Evolutionary conservation across 306 rosid genomes (phyloP).

Genomic region (Styphnolobium japonicum): DNA sequence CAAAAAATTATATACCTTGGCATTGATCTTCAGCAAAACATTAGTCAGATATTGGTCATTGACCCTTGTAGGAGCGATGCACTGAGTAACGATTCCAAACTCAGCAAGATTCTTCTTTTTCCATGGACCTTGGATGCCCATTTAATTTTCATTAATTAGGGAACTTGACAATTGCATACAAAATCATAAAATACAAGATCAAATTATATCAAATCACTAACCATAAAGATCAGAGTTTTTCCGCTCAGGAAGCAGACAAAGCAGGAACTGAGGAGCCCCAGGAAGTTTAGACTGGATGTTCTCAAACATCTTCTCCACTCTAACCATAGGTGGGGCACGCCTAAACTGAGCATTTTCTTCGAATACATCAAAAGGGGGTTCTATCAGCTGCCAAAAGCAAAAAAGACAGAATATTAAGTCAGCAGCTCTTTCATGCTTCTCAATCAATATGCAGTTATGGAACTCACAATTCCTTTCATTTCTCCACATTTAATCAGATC

Average conservation of each 20-base stretch:
- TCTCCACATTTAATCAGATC: constrained; percentile 66
- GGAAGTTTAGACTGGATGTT: constrained; percentile 61
- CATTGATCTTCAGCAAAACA: constrained; percentile 83
- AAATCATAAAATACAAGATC: not conserved
- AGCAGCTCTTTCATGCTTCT: not conserved
- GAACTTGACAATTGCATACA: not conserved
- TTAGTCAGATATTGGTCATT: constrained; percentile 90
- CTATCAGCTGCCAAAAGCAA: constrained; percentile 45
- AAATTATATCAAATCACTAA: constrained; percentile 12
- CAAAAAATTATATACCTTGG: constrained; percentile 51
- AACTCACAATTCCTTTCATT: constrained; percentile 86
- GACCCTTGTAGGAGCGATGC: constrained; percentile 76
- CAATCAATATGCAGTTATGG: not conserved
- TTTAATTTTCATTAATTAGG: not conserved
- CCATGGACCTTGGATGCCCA: constrained; percentile 73
- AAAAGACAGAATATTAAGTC: not conserved
- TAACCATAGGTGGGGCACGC: constrained; percentile 72
- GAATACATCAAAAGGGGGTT: constrained; percentile 52
- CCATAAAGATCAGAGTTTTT: constrained; percentile 94
- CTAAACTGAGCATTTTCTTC: constrained; percentile 62
- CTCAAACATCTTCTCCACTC: constrained; percentile 89
- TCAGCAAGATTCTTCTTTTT: constrained; percentile 74
- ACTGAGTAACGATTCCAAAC: constrained; percentile 76
- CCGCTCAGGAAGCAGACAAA: constrained; percentile 87
- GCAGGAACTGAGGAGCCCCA: constrained; percentile 67